Evolutionary conservation across 495 filamentous ascomycete species (phyloP).

Genomic region (Letharia columbiana): DNA sequence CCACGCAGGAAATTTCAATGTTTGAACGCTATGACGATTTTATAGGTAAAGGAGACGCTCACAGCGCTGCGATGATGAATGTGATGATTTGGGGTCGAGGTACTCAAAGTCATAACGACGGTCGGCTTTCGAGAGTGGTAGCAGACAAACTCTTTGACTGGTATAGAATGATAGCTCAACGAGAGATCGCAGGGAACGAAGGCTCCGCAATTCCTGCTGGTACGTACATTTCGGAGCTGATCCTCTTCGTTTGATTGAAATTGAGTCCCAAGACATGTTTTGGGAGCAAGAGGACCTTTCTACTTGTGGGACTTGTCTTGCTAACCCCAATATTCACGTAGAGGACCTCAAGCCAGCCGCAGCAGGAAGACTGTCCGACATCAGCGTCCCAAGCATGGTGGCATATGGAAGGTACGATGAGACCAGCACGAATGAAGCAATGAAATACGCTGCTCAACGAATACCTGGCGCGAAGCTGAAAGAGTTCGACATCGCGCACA

Average conservation of each 20-base stretch:
- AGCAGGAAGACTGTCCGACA: conserved; percentile 2
- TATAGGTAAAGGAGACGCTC: neutral
- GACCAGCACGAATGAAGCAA: conserved; percentile 5
- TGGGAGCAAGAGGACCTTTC: too few species aligned
- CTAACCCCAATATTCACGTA: too few species aligned
- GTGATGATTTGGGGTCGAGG: conserved; percentile 11
- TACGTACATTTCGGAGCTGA: too few species aligned
- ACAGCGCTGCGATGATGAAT: conserved; percentile 6
- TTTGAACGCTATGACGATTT: conserved; percentile 1
- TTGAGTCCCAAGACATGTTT: too few species aligned
- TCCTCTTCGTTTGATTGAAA: too few species aligned
- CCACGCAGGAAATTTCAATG: neutral
- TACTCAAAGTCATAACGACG: neutral
- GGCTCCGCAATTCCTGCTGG: conserved; percentile 7
- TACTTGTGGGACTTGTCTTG: too few species aligned
- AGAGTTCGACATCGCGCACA: conserved; percentile 11
- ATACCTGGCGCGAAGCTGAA: neutral
- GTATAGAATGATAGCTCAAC: conserved; percentile 8
- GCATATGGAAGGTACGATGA: conserved; percentile 10
- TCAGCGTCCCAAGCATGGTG: conserved; percentile 2
- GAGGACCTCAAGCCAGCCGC: conserved; percentile 1
- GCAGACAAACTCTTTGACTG: conserved; percentile 1
- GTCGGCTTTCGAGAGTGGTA: neutral
- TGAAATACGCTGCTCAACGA: conserved; percentile 7
- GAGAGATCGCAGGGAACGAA: conserved; percentile 4